Evolutionary conservation across 371 early-diverging fungal species (phyloP), one percentile per base, ranked within the genome.

Genomic region (Blakeslea trispora): DNA sequence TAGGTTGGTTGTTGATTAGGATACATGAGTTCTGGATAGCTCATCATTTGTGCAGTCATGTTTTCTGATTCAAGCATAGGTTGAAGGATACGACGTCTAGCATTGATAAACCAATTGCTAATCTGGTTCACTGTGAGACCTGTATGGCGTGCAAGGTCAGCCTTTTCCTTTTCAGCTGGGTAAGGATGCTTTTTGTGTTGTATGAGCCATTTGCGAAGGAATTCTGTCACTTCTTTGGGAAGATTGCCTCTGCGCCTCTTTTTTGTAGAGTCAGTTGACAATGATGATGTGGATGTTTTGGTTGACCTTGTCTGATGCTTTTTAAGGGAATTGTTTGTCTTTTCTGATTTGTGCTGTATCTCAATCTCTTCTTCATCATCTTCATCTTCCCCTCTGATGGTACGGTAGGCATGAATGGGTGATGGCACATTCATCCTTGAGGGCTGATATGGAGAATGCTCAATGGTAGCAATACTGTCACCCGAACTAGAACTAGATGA

Each of bases 61-160:
- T 66, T 61, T 47, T 76, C 77, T 24, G 77, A 70, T 53, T 76
- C 77, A 7, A 76, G 39, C 73, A 79, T 74, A 34, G 75, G 85
- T 44, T 85, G 83, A 43, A 85, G 49, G 43, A 82, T 82, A 49
- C 93, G 82, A 39, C 94, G 74, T 21, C 94, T 67, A 5, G 92
- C 92, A 69, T 94, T 94, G 56, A 94, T 91, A 63, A 94, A 94
- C 94, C 94, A 94, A 64, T 94, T 91, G 46, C 89, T 91, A 57
- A 92, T 87, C 70, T 94, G 94, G 47, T 85, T 87, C 52, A 88
- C 71, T 1, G 81, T 84, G 13, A 94, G 69, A 0, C 85, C 85
- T 0, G 92, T 92, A 9, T 77, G 73, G 31, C 77, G 71, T 9
- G 85, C 81, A 28, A 92, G 69, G 23, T 71, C 69, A 31, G 76